Evolutionary conservation across 257 asterid species (phyloP).

Genomic region (Solanum dulcamara): DNA sequence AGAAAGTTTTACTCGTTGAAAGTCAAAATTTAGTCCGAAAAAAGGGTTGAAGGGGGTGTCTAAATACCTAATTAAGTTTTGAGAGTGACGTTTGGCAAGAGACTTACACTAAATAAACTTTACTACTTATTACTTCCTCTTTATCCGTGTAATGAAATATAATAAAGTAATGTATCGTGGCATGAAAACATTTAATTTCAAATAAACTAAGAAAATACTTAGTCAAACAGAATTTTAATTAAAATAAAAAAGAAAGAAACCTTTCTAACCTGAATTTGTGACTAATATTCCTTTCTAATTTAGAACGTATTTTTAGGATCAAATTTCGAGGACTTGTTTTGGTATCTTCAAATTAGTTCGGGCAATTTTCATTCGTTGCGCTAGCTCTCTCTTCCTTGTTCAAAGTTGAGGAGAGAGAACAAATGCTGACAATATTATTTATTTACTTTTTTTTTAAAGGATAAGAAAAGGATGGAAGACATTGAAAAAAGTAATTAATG

Average conservation of each 20-base stretch:
- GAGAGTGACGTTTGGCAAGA: not conserved
- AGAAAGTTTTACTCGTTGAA: no score
- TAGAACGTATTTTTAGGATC: no score
- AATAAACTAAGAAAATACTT: not conserved
- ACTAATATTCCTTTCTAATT: not conserved
- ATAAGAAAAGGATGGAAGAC: not conserved
- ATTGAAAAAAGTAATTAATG: not conserved
- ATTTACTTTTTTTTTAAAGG: not conserved
- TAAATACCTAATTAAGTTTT: not conserved
- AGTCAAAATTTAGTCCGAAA: no score
- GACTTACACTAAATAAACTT: no score
- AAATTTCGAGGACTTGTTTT: no score
- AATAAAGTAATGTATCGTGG: not conserved
- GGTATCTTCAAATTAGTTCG: no score
- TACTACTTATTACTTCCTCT: no score
- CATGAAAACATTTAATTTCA: not conserved
- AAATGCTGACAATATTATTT: not conserved
- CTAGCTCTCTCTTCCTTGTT: not conserved
- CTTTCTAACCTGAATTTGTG: not conserved
- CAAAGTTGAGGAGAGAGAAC: not conserved
- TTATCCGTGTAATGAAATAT: no score
- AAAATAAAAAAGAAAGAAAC: no score
- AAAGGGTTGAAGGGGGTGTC: no score
- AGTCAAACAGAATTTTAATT: not conserved
- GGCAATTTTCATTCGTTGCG: not conserved